These are phyloP conservation scores for Saccharomyces jurei DNA, from an alignment of 805 yeast species.

Conservation along the genomic window DNA sequence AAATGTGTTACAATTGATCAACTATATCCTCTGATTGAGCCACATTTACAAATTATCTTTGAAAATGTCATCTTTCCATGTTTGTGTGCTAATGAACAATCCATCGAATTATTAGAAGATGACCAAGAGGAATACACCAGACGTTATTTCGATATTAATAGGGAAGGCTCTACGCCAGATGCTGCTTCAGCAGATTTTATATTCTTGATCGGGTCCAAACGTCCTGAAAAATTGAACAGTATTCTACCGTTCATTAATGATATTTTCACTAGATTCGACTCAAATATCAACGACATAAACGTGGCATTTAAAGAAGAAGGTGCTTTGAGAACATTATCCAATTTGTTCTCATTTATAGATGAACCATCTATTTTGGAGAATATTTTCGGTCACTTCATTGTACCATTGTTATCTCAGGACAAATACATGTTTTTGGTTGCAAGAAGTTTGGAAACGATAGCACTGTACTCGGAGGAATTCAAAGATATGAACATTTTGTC, in stretches of 20 bases:
- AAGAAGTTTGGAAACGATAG: slow-evolving; percentile 54
- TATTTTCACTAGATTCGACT: slow-evolving; percentile 33
- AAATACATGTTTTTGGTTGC: slow-evolving; percentile 61
- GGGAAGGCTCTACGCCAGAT: slow-evolving; percentile 65
- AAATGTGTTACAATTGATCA: slow-evolving; percentile 47
- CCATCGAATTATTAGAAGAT: slow-evolving; percentile 63
- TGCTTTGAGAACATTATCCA: slow-evolving; percentile 68
- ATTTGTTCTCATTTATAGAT: slow-evolving; percentile 41
- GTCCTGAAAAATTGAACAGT: slow-evolving; percentile 49
- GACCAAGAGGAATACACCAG: slow-evolving; percentile 82
- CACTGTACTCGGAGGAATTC: slow-evolving; percentile 31
- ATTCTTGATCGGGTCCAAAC: slow-evolving; percentile 46
- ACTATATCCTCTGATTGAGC: slow-evolving; percentile 58
- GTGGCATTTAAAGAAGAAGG: slow-evolving; percentile 70
- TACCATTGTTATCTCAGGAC: slow-evolving; percentile 53
- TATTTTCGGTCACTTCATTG: slow-evolving; percentile 50
- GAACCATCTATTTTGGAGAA: slow-evolving; percentile 43
- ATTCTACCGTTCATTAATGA: slow-evolving; percentile 50
- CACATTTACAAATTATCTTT: slow-evolving; percentile 56
- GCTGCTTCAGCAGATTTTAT: slow-evolving; percentile 73
- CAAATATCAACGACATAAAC: slow-evolving; percentile 29
- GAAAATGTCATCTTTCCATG: slow-evolving; percentile 68
- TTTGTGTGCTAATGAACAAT: slow-evolving; percentile 57
- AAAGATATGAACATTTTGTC: slow-evolving; percentile 34
- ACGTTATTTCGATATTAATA: slow-evolving; percentile 54